Evolutionary conservation across 2,329 filamentous ascomycete species (phyloP), one percentile per base, ranked within the genome.

Genomic region (Helminthosporium solani): DNA sequence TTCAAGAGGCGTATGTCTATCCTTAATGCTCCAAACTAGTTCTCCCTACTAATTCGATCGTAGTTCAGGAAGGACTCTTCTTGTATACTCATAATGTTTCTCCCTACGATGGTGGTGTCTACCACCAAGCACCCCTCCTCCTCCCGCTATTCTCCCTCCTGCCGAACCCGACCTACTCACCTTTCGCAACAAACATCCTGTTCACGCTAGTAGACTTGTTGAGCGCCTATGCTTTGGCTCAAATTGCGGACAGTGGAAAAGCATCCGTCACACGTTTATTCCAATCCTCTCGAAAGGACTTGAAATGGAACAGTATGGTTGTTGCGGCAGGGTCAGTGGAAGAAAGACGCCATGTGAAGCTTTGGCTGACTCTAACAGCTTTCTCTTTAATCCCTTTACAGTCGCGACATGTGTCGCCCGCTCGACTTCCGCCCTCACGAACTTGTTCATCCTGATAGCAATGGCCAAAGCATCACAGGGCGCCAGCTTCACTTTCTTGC

Each of bases 31-130:
- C 31, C 7, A 33, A 8, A 27, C 20, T 14, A 37, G 18, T 23
- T 5, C 14, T 14, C 1, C 8, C 30, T 25, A 18, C 57, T 60
- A 19, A 63, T 31, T 51, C 20, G 3, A 14, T 7, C 1, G 27
- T 60, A 95, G 90, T 97, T 44, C 92, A 97, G 78, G 94, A 99
- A 74, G 94, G 94, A 16, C 76, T 99, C 47, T 99, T 96, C 64
- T 83, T 99, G 18, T 97, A 97, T 71, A 91, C 88, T 54, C 89
- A 95, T 70, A 95, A 96, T 75, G 88, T 97, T 46, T 96, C 90
- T 49, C 94, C 94, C 1, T 99, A 97, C 74, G 90, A 99, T 70
- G 94, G 94, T 54, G 94, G 94, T 61, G 89, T 86, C 54, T 87
- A 82, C 64, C 83, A 86, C 67, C 84, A 86, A 73, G 81, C 83